Base-by-base conservation (phyloP, 768 basidiomycete genomes). In the Tulasnella sp. region DNA sequence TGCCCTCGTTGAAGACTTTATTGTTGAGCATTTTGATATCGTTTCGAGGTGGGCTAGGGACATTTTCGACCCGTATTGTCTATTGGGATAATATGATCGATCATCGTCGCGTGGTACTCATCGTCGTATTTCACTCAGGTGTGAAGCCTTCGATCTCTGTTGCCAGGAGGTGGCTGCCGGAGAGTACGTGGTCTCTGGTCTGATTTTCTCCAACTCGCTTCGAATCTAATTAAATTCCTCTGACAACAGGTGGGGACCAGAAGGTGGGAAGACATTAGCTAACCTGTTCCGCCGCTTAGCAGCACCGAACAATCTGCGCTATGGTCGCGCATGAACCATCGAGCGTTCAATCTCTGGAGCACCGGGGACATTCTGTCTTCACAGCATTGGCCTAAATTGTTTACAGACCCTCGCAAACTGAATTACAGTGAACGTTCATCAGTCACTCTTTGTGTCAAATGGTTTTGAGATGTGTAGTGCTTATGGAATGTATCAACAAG, bases 21-120 rank as follows among this genome's bases (percentile, higher is more conserved):
- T 88, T 23, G 83, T 88, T 1, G 80, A 84, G n/a, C 79, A 80
- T 65, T 88, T 85, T 85, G 80, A 82, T 44, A 81, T 82, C 59
- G 84, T 86, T 7, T 81, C 80, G 23, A 71, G 73, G 17, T 81
- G 78, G 1, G 55, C 42, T 3, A 32, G 15, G 27, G n/a, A 9
- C 8, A 9, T 30, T 23, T 5, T 47, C n/a, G 2, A 3, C n/a
- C 4, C 54, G 23, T 30, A 27, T 3, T 23, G 23, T 8, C 23
- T n/a, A 56, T 24, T 51, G 21, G 17, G 4, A 21, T 21, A 56
- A 1, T 4, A 17, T 3, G 30, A 58, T 29, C 27, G 42, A 24
- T n/a, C n/a, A n/a, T n/a, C n/a, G n/a, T n/a, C n/a, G n/a, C n/a
- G n/a, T n/a, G n/a, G n/a, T n/a, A n/a, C n/a, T n/a, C n/a, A n/a